Percentiles rank a stretch among this genome's conserved stretches.
phyloP scores from a whole-genome alignment of 495 filamentous ascomycete genomes.

The Xeromyces bisporus region DNA sequence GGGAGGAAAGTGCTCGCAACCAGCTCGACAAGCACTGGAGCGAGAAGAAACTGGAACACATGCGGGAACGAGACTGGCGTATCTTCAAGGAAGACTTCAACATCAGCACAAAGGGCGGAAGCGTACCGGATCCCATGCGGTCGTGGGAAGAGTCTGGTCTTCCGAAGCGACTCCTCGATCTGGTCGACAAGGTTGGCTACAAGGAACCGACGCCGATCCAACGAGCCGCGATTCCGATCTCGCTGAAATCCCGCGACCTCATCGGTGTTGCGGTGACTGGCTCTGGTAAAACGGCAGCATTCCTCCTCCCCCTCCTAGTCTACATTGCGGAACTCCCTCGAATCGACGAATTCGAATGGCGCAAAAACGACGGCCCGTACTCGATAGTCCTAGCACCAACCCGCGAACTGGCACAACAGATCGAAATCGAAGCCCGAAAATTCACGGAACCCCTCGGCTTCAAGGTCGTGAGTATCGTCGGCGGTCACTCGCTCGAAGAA shows the following conservation, averaged over 20 bases:
- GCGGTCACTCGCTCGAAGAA: slow-evolving; percentile 90
- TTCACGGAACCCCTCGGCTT: slow-evolving; percentile 86
- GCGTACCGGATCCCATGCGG: slow-evolving; percentile 91
- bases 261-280: slow-evolving; percentile 97
- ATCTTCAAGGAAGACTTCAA: slow-evolving; percentile 99
- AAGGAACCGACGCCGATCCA: slow-evolving; percentile 88
- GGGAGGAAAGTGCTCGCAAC: slow-evolving; percentile 57
- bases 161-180: slow-evolving; percentile 63
- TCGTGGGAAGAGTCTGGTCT: slow-evolving; percentile 79
- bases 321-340: slow-evolving; percentile 89
- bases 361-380: slow-evolving; percentile 89
- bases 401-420: slow-evolving; percentile 97
- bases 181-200: slow-evolving; percentile 77
- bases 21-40: slow-evolving; percentile 88
- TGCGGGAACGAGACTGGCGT: slow-evolving; percentile 97
- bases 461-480: slow-evolving; percentile 91
- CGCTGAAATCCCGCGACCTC: slow-evolving; percentile 78
- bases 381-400: slow-evolving; percentile 93
- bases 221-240: slow-evolving; percentile 88
- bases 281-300: slow-evolving; percentile 96
- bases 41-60: slow-evolving; percentile 85
- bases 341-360: slow-evolving; percentile 58
- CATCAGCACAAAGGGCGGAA: slow-evolving; percentile 79
- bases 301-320: slow-evolving; percentile 82
- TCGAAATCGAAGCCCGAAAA: slow-evolving; percentile 85